Evolutionary conservation across 257 asterid species (phyloP).

Genomic region (Przewalskia tangutica): DNA sequence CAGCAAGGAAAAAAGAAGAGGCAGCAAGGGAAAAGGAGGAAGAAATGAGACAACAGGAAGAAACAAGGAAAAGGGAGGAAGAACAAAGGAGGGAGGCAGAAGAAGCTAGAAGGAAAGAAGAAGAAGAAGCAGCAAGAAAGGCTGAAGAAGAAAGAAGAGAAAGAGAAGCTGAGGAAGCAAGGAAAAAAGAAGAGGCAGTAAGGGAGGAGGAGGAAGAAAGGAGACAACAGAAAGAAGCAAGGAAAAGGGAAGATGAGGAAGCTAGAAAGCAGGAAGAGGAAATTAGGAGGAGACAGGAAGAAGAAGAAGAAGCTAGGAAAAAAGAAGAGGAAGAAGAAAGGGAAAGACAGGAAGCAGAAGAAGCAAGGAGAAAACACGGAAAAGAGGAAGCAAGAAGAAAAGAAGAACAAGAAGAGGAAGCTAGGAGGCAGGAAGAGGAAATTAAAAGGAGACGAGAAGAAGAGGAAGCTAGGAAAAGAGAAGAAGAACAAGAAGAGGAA

Average conservation of each 20-base stretch:
- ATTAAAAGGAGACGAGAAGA: constrained; percentile 9
- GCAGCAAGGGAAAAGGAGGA: not conserved
- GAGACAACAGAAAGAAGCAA: too few species aligned
- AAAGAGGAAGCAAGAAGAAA: constrained; percentile 2
- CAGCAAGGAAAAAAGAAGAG: not conserved
- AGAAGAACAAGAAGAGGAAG: not conserved
- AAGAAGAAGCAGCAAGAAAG: not conserved
- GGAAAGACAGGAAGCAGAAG: not conserved
- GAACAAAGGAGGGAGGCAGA: too few species aligned
- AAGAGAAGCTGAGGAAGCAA: too few species aligned
- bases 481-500: not conserved
- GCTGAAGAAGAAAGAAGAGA: too few species aligned
- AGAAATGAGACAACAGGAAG: constrained; percentile 7
- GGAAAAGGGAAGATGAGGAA: too few species aligned
- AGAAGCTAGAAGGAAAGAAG: too few species aligned
- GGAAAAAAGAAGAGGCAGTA: not conserved
- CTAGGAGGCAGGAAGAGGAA: not conserved
- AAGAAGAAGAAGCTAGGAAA: not conserved
- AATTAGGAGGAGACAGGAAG: not conserved
- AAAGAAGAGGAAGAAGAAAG: too few species aligned
- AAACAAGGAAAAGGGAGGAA: not conserved
- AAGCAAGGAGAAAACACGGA: not conserved
- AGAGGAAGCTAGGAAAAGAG: not conserved
- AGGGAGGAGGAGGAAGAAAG: not conserved
- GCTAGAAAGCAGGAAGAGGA: not conserved